These are phyloP conservation scores for Mucor lusitanicus DNA, from an alignment of 371 early-diverging fungal genomes.

Conservation along the genomic window DNA sequence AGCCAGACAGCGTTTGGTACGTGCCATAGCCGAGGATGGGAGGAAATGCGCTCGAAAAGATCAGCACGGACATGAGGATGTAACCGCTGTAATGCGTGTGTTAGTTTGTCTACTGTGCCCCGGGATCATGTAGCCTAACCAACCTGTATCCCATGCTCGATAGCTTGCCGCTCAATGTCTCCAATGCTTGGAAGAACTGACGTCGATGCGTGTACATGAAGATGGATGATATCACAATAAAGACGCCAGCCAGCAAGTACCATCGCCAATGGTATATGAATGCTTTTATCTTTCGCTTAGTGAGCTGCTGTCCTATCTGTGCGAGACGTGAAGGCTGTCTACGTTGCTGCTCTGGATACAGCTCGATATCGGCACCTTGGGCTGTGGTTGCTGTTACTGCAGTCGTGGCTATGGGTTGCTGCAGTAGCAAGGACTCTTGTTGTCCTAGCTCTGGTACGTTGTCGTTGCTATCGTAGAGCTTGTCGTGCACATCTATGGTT, in stretches of 20 bases:
- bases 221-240: not conserved
- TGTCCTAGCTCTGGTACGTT: not conserved
- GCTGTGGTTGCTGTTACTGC: not conserved
- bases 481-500: not conserved
- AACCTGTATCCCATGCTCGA: constrained; percentile 40
- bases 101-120: not conserved
- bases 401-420: not conserved
- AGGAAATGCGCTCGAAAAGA: constrained; percentile 66
- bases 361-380: not conserved
- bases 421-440: not conserved
- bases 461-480: not conserved
- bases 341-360: not conserved
- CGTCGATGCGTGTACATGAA: constrained; percentile 31
- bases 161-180: constrained; percentile 33
- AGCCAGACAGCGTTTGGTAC: constrained; percentile 66
- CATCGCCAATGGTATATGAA: constrained; percentile 14
- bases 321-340: constrained; percentile 9
- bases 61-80: constrained; percentile 36
- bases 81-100: constrained; percentile 33
- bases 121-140: not conserved
- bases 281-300: constrained; percentile 5
- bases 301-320: not conserved
- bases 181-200: constrained; percentile 37
- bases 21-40: constrained; percentile 71
- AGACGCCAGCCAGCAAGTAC: not conserved